Conservation (phyloP, 2,329 filamentous ascomycete genomes). For the Fusarium guadeloupense region DNA sequence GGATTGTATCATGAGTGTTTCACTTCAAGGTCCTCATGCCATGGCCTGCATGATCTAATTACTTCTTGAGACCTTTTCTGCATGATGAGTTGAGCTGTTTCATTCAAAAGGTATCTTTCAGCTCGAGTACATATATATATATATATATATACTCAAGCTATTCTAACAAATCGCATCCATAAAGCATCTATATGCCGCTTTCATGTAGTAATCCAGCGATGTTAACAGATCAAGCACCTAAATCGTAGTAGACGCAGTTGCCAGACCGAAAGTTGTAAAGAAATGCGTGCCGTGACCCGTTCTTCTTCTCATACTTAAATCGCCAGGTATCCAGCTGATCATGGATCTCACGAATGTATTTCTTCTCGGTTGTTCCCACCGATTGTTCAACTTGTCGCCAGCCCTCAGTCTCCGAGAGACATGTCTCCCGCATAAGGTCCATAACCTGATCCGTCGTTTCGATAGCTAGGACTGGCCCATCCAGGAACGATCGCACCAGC, state of each 20-base stretch:
- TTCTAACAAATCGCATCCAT: constrained; percentile 6
- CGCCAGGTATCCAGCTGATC: constrained; percentile 75
- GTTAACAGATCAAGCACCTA: constrained; percentile 55
- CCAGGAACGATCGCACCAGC: constrained; percentile 74
- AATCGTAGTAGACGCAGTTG: constrained; percentile 85
- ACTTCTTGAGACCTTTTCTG: neutral
- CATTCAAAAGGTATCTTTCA: constrained; percentile 7
- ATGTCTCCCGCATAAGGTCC: constrained; percentile 76
- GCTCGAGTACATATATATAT: neutral
- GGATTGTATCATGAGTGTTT: constrained; percentile 15
- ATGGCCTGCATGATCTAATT: neutral
- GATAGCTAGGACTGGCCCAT: constrained; percentile 85
- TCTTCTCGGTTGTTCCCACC: constrained; percentile 78
- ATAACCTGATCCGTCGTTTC: constrained; percentile 88
- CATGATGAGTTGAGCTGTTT: constrained; percentile 11
- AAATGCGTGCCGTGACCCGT: constrained; percentile 76
- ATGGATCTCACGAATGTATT: constrained; percentile 85
- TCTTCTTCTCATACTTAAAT: constrained; percentile 62
- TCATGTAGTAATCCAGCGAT: neutral
- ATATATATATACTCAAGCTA: neutral
- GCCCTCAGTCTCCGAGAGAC: constrained; percentile 80
- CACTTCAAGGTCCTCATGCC: neutral
- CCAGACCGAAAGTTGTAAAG: constrained; percentile 92
- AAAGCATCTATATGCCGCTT: neutral
- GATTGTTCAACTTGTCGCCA: constrained; percentile 85